These are phyloP conservation scores for Fusarium coicis DNA, from an alignment of 2,329 filamentous ascomycete species.

Conservation along the genomic window DNA sequence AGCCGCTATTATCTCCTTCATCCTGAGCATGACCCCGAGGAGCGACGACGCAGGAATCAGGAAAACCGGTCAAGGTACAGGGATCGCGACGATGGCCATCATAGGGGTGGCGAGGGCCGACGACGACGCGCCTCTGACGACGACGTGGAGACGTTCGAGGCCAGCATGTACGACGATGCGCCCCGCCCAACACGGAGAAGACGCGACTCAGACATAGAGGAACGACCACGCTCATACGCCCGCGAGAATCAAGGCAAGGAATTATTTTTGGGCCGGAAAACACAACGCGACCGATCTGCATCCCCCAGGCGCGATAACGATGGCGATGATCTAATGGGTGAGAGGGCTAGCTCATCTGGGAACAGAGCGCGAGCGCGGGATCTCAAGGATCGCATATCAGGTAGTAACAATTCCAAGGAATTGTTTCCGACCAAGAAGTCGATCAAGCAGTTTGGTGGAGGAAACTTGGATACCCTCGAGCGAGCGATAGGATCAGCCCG, in stretches of 20 bases:
- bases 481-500: slow-evolving; percentile 52
- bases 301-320: slow-evolving; percentile 60
- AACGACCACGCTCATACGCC: slow-evolving; percentile 45
- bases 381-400: slow-evolving; percentile 48
- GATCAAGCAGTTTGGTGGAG: slow-evolving; percentile 38
- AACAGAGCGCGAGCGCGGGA: slow-evolving; percentile 50
- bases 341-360: slow-evolving; percentile 45
- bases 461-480: slow-evolving; percentile 54
- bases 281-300: slow-evolving; percentile 60
- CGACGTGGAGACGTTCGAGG: slow-evolving; percentile 71
- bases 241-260: slow-evolving; percentile 66
- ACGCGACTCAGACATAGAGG: slow-evolving; percentile 42
- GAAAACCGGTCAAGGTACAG: slow-evolving; percentile 71
- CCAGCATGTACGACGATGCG: slow-evolving; percentile 84
- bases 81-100: slow-evolving; percentile 60
- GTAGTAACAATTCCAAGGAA: slow-evolving; percentile 50
- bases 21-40: slow-evolving; percentile 86
- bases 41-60: slow-evolving; percentile 70
- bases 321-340: slow-evolving; percentile 54
- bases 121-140: slow-evolving; percentile 57
- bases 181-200: slow-evolving; percentile 47
- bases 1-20: slow-evolving; percentile 95
- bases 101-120: slow-evolving; percentile 52
- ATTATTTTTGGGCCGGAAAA: slow-evolving; percentile 64
- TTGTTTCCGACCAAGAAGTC: slow-evolving; percentile 52